Percentiles rank a stretch among this genome's conserved stretches.
Conservation (phyloP, 805 yeast genomes). For the Cyberlindnera nakhonratchasimensis region DNA sequence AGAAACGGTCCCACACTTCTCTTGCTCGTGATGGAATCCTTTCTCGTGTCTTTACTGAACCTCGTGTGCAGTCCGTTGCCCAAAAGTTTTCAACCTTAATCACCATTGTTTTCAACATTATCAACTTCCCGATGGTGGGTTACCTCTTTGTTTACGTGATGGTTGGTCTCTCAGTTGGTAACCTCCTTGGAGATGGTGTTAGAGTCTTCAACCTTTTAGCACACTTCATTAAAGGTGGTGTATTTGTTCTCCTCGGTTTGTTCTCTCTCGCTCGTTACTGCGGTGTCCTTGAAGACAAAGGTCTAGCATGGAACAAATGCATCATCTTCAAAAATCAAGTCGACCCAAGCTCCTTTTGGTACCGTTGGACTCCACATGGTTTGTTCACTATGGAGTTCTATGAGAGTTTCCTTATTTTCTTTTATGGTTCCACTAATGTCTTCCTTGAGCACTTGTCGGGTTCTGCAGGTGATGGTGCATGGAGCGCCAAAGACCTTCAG, state of each 20-base stretch:
- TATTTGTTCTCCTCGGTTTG: constrained; percentile 73
- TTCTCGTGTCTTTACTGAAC: constrained; percentile 33
- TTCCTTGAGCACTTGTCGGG: constrained; percentile 86
- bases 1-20: constrained; percentile 10
- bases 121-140: constrained; percentile 65
- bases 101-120: constrained; percentile 41
- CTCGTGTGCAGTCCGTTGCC: constrained; percentile 22
- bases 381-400: constrained; percentile 79
- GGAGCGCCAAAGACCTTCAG: constrained; percentile 89
- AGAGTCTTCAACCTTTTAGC: constrained; percentile 81
- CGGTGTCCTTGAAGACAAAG: constrained; percentile 71
- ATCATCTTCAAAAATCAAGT: constrained; percentile 28
- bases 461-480: constrained; percentile 71
- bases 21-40: constrained; percentile 33
- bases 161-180: constrained; percentile 59
- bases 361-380: constrained; percentile 35
- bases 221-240: constrained; percentile 95
- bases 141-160: constrained; percentile 54
- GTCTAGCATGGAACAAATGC: constrained; percentile 89
- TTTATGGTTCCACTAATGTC: constrained; percentile 86
- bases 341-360: constrained; percentile 26
- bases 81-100: constrained; percentile 26
- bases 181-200: constrained; percentile 61
- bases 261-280: constrained; percentile 81
- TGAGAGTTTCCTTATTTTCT: constrained; percentile 75